phyloP scores from a whole-genome alignment of 2,329 filamentous ascomycete species.

The Dactylella cylindrospora region DNA sequence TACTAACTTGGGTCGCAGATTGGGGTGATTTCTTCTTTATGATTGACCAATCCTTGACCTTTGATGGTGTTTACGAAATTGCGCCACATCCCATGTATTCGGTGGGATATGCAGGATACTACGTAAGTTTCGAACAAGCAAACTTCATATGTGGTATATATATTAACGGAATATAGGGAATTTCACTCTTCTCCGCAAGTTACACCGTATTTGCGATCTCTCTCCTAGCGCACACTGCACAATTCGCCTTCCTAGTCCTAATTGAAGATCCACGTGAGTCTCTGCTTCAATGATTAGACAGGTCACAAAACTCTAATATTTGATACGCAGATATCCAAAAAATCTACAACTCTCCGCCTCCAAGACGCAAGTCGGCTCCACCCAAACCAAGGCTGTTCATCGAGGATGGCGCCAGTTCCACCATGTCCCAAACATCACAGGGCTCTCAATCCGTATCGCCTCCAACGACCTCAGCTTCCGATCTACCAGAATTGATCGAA shows the following conservation, averaged over 20 bases:
- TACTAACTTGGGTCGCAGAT: constrained; percentile 53
- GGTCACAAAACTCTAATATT: background rate
- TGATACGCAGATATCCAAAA: constrained; percentile 74
- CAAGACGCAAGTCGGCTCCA: constrained; percentile 61
- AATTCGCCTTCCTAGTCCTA: constrained; percentile 86
- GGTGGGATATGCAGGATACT: constrained; percentile 95
- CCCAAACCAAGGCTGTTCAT: constrained; percentile 45
- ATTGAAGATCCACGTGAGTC: constrained; percentile 77
- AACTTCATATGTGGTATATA: background rate
- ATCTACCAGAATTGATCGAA: constrained; percentile 46
- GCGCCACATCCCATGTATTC: constrained; percentile 99
- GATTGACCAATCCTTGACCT: constrained; percentile 94
- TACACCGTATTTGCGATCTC: constrained; percentile 98
- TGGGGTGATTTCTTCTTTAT: constrained; percentile 99
- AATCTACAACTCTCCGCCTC: constrained; percentile 87
- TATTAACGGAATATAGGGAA: constrained; percentile 59
- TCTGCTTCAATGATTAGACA: background rate
- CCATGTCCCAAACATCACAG: constrained; percentile 29
- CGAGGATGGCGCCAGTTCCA: constrained; percentile 52
- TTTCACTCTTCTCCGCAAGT: constrained; percentile 96
- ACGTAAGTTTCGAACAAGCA: constrained; percentile 53
- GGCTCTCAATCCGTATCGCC: no score
- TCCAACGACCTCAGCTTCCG: constrained; percentile 50
- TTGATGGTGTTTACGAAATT: constrained; percentile 98
- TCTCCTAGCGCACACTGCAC: constrained; percentile 87